phyloP scores from a whole-genome alignment of 371 early-diverging fungal genomes.

The Rhizopus arrhizus region DNA sequence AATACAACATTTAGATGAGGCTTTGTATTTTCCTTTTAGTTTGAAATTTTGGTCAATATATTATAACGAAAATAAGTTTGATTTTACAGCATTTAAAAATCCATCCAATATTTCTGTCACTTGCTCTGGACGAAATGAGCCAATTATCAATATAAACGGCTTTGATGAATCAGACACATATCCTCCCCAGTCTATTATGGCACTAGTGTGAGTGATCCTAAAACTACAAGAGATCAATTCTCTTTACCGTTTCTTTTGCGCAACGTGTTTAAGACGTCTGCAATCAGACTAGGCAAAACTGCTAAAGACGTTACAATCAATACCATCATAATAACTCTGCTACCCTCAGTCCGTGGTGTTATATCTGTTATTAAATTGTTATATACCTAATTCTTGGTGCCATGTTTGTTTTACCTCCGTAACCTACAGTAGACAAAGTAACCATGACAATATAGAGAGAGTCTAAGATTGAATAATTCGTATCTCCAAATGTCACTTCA shows the following conservation, averaged over 20 bases:
- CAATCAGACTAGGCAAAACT: slow-evolving; percentile 63
- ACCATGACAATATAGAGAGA: slow-evolving; percentile 65
- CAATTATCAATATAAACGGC: slow-evolving; percentile 67
- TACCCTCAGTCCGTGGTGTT: slow-evolving; percentile 61
- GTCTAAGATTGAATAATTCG: slow-evolving; percentile 52
- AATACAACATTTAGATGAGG: slow-evolving; percentile 57
- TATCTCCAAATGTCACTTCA: slow-evolving; percentile 62
- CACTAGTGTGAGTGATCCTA: neutral
- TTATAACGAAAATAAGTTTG: neutral
- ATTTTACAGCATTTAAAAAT: slow-evolving; percentile 59
- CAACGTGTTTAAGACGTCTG: slow-evolving; percentile 59
- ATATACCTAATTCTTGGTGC: no score
- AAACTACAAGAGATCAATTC: no score
- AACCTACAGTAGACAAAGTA: slow-evolving; percentile 79
- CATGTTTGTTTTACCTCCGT: slow-evolving; percentile 51
- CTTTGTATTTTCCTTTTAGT: slow-evolving; percentile 43
- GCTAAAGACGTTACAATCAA: slow-evolving; percentile 70
- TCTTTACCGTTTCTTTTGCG: slow-evolving; percentile 47
- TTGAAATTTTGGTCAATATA: neutral
- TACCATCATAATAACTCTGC: slow-evolving; percentile 66
- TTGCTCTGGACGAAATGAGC: slow-evolving; percentile 55
- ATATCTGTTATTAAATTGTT: slow-evolving; percentile 52
- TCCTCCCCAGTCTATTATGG: slow-evolving; percentile 43
- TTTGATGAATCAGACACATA: slow-evolving; percentile 47
- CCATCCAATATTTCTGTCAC: slow-evolving; percentile 64